Percentiles rank a stretch among this genome's conserved stretches.
Evolutionary conservation across 2,329 filamentous ascomycete genomes (phyloP).

Genomic region (Diaporthe ampelina): DNA sequence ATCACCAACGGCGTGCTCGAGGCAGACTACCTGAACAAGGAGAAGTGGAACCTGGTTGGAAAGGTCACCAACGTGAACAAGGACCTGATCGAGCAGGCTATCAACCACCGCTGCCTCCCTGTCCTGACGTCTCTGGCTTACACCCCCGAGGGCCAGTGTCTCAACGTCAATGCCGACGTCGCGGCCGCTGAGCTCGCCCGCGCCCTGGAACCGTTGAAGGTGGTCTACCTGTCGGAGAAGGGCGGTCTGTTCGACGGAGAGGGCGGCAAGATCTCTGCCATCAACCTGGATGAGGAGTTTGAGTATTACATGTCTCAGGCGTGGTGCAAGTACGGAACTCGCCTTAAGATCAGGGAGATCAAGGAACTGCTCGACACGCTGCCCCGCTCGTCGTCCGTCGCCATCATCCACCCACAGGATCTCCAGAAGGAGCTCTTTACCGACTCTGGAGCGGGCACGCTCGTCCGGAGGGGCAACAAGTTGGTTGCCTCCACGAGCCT

Average conservation of each 20-base stretch:
- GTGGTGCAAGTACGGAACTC: slow-evolving; percentile 95
- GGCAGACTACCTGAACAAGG: slow-evolving; percentile 95
- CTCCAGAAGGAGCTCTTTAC: slow-evolving; percentile 98
- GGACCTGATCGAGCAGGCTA: slow-evolving; percentile 89
- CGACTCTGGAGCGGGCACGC: slow-evolving; percentile 92
- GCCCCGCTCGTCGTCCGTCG: slow-evolving; percentile 92
- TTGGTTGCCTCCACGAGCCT: slow-evolving; percentile 80
- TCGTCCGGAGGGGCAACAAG: slow-evolving; percentile 94
- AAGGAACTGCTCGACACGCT: slow-evolving; percentile 92
- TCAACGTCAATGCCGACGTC: slow-evolving; percentile 98
- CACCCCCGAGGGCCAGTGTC: slow-evolving; percentile 88
- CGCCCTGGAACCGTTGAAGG: slow-evolving; percentile 92
- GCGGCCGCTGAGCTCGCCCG: slow-evolving; percentile 93
- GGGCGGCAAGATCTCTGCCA: slow-evolving; percentile 94
- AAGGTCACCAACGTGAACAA: slow-evolving; percentile 96
- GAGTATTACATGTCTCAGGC: slow-evolving; percentile 92
- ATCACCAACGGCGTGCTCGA: slow-evolving; percentile 91
- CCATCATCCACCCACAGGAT: slow-evolving; percentile 96
- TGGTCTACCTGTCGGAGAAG: slow-evolving; percentile 98
- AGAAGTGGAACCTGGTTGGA: slow-evolving; percentile 95
- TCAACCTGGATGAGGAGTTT: slow-evolving; percentile 97
- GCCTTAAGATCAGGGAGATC: slow-evolving; percentile 97
- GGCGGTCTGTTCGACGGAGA: slow-evolving; percentile 95
- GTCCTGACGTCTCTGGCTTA: slow-evolving; percentile 98
- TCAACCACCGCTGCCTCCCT: slow-evolving; percentile 90